phyloP scores from a whole-genome alignment of 345 rosid species.

The Odontarrhena argentea region DNA sequence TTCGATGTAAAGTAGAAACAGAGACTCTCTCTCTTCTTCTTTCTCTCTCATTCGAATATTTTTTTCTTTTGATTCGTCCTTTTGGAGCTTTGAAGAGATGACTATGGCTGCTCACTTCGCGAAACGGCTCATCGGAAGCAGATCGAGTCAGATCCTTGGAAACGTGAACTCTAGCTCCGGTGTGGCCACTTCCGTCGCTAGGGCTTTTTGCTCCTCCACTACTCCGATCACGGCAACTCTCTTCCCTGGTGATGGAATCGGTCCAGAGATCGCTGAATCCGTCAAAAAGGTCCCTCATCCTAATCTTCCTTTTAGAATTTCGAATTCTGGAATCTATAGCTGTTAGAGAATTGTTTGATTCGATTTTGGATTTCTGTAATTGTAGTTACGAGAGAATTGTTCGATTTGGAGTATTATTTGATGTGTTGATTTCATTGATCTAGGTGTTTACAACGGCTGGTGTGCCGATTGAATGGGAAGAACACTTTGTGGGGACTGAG shows the following conservation, averaged over 20 bases:
- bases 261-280: constrained; percentile 98
- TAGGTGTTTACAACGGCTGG: constrained; percentile 78
- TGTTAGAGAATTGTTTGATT: background rate
- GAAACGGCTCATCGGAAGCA: constrained; percentile 38
- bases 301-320: background rate
- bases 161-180: constrained; percentile 35
- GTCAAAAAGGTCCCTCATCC: constrained; percentile 67
- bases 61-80: constrained; percentile 29
- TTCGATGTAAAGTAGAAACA: constrained; percentile 21
- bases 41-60: constrained; percentile 18
- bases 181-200: constrained; percentile 39
- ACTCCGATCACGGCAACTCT: constrained; percentile 83
- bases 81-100: constrained; percentile 39
- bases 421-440: constrained; percentile 10
- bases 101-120: constrained; percentile 45
- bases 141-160: constrained; percentile 49
- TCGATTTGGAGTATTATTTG: constrained; percentile 8
- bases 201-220: constrained; percentile 61
- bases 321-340: background rate
- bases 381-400: constrained; percentile 7
- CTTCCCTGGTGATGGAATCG: constrained; percentile 98
- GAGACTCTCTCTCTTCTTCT: constrained; percentile 25
- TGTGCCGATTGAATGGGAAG: constrained; percentile 98
- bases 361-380: no score
- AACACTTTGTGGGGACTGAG: constrained; percentile 76